Evolutionary conservation across 129 eudicot species (phyloP).

Genomic region (Lactuca sativa): DNA sequence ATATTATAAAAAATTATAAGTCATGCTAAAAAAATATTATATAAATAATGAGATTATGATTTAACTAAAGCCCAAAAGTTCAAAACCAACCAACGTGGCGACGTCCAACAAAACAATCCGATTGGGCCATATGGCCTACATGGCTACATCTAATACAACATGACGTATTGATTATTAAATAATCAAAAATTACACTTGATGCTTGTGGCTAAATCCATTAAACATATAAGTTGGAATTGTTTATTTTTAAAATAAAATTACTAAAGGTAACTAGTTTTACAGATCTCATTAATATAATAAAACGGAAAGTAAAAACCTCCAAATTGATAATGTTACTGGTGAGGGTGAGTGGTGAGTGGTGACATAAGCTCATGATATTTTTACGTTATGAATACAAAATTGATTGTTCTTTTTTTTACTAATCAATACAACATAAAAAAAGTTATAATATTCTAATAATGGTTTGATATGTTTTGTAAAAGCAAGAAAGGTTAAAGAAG

Average conservation of each 20-base stretch:
- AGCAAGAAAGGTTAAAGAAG: conserved; percentile 15
- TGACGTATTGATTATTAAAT: no score
- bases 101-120: no score
- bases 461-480: not conserved
- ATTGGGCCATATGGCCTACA: no score
- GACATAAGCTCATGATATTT: no score
- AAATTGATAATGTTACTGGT: not conserved
- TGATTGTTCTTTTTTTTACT: not conserved
- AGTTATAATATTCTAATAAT: not conserved
- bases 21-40: no score
- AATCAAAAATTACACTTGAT: not conserved
- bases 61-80: no score
- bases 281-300: not conserved
- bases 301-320: not conserved
- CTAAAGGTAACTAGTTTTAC: not conserved
- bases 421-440: not conserved
- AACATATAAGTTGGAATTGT: not conserved
- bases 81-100: no score
- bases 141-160: no score
- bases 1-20: no score
- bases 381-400: no score
- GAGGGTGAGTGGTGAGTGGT: not conserved
- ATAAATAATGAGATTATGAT: no score
- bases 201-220: not conserved
- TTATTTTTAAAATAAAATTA: no score